phyloP scores from a whole-genome alignment of 345 rosid species.

The Kernera saxatilis region DNA sequence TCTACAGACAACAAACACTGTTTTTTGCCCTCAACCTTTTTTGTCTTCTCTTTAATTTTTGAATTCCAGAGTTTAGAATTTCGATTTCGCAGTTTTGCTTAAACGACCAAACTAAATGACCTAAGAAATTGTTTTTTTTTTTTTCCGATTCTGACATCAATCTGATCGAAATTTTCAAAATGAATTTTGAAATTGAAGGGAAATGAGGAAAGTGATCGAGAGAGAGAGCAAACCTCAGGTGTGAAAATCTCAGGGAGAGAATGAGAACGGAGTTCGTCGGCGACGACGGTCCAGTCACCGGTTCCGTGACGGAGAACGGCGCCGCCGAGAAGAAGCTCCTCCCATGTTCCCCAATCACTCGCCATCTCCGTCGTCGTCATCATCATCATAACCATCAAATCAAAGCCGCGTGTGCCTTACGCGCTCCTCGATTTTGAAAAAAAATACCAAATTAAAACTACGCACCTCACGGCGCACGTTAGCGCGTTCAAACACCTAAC shows the following conservation, averaged over 20 bases:
- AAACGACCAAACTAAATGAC: not conserved
- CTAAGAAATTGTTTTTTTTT: not conserved
- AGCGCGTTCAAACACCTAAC: constrained; percentile 1
- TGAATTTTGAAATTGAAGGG: not conserved
- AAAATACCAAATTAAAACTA: constrained; percentile 7
- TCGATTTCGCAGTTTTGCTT: too few species aligned
- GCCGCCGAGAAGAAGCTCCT: constrained; percentile 78
- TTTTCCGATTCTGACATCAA: not conserved
- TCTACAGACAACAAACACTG: constrained; percentile 15
- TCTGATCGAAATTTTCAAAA: not conserved
- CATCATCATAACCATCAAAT: constrained; percentile 2
- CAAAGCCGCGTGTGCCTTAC: constrained; percentile 25
- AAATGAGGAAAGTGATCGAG: not conserved
- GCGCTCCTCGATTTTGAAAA: constrained; percentile 21
- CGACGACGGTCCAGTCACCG: constrained; percentile 64
- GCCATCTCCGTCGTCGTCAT: constrained; percentile 27
- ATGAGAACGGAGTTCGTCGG: constrained; percentile 76
- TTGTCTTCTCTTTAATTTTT: not conserved
- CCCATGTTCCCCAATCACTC: constrained; percentile 84
- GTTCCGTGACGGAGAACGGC: constrained; percentile 91
- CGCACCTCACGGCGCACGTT: constrained; percentile 29
- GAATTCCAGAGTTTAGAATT: not conserved
- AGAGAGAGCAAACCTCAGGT: constrained; percentile 53
- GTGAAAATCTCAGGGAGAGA: constrained; percentile 45
- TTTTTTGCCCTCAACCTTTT: not conserved